Conservation (phyloP, 2,329 filamentous ascomycete species). For the Phialocephala subalpina region DNA sequence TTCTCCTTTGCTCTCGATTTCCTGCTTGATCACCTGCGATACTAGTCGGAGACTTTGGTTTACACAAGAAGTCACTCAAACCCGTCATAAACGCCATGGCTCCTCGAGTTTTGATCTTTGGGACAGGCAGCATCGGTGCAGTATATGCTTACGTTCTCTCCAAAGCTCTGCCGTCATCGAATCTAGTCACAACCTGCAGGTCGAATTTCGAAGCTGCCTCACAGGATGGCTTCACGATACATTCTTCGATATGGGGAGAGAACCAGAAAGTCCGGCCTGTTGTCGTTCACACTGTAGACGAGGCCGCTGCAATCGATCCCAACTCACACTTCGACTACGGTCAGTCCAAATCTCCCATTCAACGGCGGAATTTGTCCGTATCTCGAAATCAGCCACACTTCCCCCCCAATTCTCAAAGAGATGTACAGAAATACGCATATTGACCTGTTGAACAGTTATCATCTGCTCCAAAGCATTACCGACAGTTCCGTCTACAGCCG, state of each 20-base stretch:
- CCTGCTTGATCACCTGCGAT: neutral
- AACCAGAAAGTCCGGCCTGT: conserved; percentile 27
- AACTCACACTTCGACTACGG: conserved; percentile 29
- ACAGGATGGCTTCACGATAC: conserved; percentile 33
- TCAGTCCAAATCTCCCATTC: too few species aligned
- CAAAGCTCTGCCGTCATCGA: conserved; percentile 34
- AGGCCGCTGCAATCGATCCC: conserved; percentile 23
- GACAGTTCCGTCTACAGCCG: conserved; percentile 27
- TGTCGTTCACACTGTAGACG: conserved; percentile 30
- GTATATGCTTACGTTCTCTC: conserved; percentile 43
- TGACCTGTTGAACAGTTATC: conserved; percentile 13
- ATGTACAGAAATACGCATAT: too few species aligned
- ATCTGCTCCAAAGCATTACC: conserved; percentile 35
- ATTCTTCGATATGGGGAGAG: conserved; percentile 30
- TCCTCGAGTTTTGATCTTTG: conserved; percentile 22
- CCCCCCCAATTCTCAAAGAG: too few species aligned
- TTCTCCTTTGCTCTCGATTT: neutral
- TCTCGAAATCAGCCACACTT: too few species aligned
- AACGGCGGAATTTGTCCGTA: too few species aligned
- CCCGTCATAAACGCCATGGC: conserved; percentile 2
- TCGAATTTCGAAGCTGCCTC: conserved; percentile 41
- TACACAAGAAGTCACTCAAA: too few species aligned
- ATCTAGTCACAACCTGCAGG: conserved; percentile 44
- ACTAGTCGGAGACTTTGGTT: neutral
- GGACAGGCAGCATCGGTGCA: conserved; percentile 45